These are phyloP conservation scores for Tetracladium maxilliforme DNA, from an alignment of 2,329 filamentous ascomycete genomes.

Conservation along the genomic window DNA sequence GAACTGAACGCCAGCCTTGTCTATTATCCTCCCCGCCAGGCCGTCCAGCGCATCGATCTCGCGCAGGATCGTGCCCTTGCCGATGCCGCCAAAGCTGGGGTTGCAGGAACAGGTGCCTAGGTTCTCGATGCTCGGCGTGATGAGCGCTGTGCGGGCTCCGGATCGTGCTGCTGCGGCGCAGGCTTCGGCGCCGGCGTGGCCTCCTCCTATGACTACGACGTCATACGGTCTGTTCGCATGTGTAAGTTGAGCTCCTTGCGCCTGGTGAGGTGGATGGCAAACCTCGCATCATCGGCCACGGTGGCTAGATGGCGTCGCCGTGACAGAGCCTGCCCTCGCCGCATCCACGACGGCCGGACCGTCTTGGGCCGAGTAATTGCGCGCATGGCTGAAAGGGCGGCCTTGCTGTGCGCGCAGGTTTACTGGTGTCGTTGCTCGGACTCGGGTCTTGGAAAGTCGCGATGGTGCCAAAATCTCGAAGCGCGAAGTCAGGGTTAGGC, in stretches of 20 bases:
- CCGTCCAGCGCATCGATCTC: slow-evolving; percentile 94
- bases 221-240: slow-evolving; percentile 50
- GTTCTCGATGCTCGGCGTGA: slow-evolving; percentile 80
- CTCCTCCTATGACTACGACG: slow-evolving; percentile 90
- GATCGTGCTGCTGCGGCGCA: slow-evolving; percentile 79
- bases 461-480: too few species aligned
- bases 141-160: slow-evolving; percentile 75
- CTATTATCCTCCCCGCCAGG: slow-evolving; percentile 73
- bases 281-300: slow-evolving; percentile 83
- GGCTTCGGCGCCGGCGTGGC: slow-evolving; percentile 90
- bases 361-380: too few species aligned
- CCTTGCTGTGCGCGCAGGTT: too few species aligned
- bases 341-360: too few species aligned
- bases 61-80: slow-evolving; percentile 89
- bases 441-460: too few species aligned
- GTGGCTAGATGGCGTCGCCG: slow-evolving; percentile 84
- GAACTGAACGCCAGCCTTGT: slow-evolving; percentile 93
- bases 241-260: slow-evolving; percentile 87
- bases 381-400: too few species aligned
- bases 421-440: too few species aligned
- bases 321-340: too few species aligned
- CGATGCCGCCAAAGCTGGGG: slow-evolving; percentile 94
- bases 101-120: slow-evolving; percentile 95
- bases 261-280: slow-evolving; percentile 77
- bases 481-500: too few species aligned